Base-by-base conservation (phyloP, 2,329 filamentous ascomycete genomes). In the Xylaria hypoxylon region DNA sequence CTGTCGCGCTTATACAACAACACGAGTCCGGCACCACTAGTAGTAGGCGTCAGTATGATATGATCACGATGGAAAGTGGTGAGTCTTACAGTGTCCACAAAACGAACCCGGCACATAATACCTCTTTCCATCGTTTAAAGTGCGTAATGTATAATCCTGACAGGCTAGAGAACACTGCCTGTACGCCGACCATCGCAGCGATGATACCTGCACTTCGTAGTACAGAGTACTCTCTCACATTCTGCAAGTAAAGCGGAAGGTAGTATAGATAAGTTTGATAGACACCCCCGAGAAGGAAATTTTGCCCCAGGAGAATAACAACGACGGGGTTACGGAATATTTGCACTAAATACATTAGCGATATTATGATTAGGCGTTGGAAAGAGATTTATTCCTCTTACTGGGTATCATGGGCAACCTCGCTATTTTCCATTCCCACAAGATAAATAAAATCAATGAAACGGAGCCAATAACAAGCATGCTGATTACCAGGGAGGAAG, bases 201-300 rank as follows among this genome's bases (percentile, higher is more conserved):
- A 82, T 83, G 33, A 87, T 76, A 7, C 80, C 79, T 1, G 87
- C 87, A 3, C 87, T 87, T 26, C 82, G 80, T 2, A 79, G 62
- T 13, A 76, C 70, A 5, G 75, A 73, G 57, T 73, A 77, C 19
- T 73, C 72, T 22, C 73, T 72, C 2, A 83, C 86, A 63, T 89
- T 89, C 69, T 90, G 87, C 50, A 87, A 86, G 74, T 88, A 90
- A 0, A 90, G 78, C 1, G 88, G 88, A 5, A 90, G 74, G 70
- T 87, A 90, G 75, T 89, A 90, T 1, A 90, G 77, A 63, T 84
- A 84, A 2, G 83, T 80, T 70, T 89, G 88, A 70, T 88, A 90
- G 1, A 85, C 84, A 15, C 85, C 79, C 5, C 89, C 87, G 24
- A 89, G 82, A 24, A 91, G 77, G 68, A 90, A 85, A 72, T 84